A percentile compares a stretch with the other conserved stretches of the same genome.
Conservation (phyloP, 768 basidiomycete genomes). For the Trametes villosa region DNA sequence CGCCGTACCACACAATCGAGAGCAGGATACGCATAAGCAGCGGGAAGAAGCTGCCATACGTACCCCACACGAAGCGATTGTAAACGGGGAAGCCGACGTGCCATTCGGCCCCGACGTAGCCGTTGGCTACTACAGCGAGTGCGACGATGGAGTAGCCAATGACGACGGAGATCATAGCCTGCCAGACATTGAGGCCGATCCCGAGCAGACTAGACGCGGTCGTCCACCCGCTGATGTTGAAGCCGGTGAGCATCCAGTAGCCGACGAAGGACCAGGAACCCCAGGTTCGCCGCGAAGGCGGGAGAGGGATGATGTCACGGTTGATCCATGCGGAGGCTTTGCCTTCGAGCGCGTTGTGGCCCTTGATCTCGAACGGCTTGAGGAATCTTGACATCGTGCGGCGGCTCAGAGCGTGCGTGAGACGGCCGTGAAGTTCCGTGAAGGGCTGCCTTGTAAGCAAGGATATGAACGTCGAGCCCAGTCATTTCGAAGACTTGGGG, state of each 20-base stretch:
- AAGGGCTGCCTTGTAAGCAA: background rate
- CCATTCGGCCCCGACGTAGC: constrained; percentile 26
- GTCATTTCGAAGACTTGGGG: background rate
- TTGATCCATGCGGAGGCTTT: constrained; percentile 25
- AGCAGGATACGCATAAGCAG: constrained; percentile 26
- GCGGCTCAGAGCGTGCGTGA: background rate
- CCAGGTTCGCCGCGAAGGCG: constrained; percentile 29
- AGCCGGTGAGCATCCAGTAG: constrained; percentile 26
- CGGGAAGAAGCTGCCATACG: constrained; percentile 27
- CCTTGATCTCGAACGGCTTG: constrained; percentile 19
- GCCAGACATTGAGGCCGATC: constrained; percentile 25
- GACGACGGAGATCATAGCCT: constrained; percentile 24
- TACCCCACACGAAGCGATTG: constrained; percentile 25
- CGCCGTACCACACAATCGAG: constrained; percentile 28
- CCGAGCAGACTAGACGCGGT: constrained; percentile 25
- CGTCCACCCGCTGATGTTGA: constrained; percentile 27
- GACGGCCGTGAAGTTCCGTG: background rate
- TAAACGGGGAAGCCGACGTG: constrained; percentile 27
- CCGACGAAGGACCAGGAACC: constrained; percentile 26
- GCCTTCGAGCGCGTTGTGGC: constrained; percentile 8
- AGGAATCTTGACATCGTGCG: constrained; percentile 4
- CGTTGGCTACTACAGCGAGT: constrained; percentile 20
- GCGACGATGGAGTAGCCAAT: constrained; percentile 23
- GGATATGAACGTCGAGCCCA: background rate
- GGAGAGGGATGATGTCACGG: constrained; percentile 28